Conservation (phyloP, 1,284 basidiomycete genomes). For the Trichosporon faecale region DNA sequence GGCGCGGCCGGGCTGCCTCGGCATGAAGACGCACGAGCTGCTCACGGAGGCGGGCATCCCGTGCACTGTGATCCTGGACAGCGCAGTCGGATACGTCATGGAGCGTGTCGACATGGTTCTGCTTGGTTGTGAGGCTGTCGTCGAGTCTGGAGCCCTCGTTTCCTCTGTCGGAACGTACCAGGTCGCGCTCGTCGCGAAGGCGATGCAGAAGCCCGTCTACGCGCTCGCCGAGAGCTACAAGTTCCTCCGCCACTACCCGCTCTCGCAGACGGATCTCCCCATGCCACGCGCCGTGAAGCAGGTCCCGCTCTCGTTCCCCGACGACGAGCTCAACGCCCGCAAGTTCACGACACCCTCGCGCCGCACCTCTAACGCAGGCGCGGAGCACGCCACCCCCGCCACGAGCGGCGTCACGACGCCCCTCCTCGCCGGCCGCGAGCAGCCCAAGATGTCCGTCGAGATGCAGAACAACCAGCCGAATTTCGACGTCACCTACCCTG, state of each 20-base stretch:
- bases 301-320: conserved; percentile 33
- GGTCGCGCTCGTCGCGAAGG: conserved; percentile 93
- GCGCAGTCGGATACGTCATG: conserved; percentile 95
- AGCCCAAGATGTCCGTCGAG: conserved; percentile 48
- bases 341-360: conserved; percentile 21
- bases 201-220: conserved; percentile 92
- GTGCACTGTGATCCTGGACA: conserved; percentile 91
- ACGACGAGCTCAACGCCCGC: conserved; percentile 20
- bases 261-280: conserved; percentile 95
- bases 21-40: conserved; percentile 77
- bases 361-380: conserved; percentile 11
- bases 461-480: conserved; percentile 53
- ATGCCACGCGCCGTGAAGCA: conserved; percentile 22
- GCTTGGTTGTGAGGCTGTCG: conserved; percentile 95
- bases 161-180: conserved; percentile 86
- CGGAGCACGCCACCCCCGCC: conserved; percentile 9
- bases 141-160: conserved; percentile 70
- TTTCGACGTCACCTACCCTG: conserved; percentile 54
- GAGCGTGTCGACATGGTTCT: conserved; percentile 91
- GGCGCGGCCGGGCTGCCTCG: conserved; percentile 40
- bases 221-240: conserved; percentile 97
- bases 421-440: background rate
- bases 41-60: conserved; percentile 84
- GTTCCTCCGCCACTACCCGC: conserved; percentile 92
- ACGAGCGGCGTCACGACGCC: conserved; percentile 13